Percentiles rank a stretch among this genome's conserved stretches.
phyloP scores from a whole-genome alignment of 2,329 filamentous ascomycete species.

The Penicillium sp. region DNA sequence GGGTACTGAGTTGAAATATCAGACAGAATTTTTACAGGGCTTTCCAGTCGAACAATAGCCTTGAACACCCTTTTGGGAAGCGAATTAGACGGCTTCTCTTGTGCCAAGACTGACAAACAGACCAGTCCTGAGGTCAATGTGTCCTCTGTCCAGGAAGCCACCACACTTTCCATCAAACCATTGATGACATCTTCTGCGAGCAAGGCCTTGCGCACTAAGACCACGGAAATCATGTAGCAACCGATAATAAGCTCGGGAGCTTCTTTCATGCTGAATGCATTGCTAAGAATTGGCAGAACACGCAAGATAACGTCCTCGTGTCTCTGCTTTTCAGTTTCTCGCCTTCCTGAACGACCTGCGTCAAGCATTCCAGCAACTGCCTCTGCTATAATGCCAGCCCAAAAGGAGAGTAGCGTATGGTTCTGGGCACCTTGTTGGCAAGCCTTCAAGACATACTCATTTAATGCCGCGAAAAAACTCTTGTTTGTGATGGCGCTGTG shows the following conservation, averaged over 20 bases:
- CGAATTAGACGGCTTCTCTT: conserved; percentile 65
- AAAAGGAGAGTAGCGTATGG: conserved; percentile 75
- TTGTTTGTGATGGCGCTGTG: conserved; percentile 75
- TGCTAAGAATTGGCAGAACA: conserved; percentile 64
- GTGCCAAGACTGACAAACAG: conserved; percentile 73
- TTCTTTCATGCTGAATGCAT: conserved; percentile 68
- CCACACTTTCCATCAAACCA: conserved; percentile 83
- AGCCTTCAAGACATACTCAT: conserved; percentile 69
- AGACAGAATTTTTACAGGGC: conserved; percentile 29
- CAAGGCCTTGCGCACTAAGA: conserved; percentile 75
- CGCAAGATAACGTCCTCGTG: conserved; percentile 69
- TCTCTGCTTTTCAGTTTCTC: conserved; percentile 69
- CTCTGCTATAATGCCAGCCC: conserved; percentile 83
- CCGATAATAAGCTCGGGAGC: conserved; percentile 75
- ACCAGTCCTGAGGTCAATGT: conserved; percentile 68
- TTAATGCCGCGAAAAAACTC: conserved; percentile 68
- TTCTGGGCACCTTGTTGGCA: conserved; percentile 68
- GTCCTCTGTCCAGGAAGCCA: conserved; percentile 67
- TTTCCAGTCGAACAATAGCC: conserved; percentile 34
- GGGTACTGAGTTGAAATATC: conserved; percentile 33
- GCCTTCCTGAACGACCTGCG: conserved; percentile 66
- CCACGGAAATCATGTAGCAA: conserved; percentile 83
- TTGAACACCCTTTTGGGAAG: conserved; percentile 66
- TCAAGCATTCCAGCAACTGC: conserved; percentile 78
- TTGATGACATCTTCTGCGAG: conserved; percentile 75